Conservation (phyloP, 768 basidiomycete species). For the Neoboletus brunneissimus region DNA sequence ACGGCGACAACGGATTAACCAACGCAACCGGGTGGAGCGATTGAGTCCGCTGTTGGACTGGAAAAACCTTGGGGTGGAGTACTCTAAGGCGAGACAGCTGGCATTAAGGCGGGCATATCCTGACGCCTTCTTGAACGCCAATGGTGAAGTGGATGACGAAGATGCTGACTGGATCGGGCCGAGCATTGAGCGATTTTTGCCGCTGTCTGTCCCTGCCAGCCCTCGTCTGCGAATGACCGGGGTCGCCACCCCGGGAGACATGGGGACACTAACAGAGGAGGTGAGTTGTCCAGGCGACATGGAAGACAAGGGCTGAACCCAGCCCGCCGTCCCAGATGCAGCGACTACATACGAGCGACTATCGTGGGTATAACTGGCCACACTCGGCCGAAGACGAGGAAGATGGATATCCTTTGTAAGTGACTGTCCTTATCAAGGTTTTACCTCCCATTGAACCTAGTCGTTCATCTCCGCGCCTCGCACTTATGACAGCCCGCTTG, state of each 20-base stretch:
- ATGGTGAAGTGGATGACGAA: slow-evolving; percentile 49
- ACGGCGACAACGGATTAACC: slow-evolving; percentile 96
- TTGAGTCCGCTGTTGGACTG: slow-evolving; percentile 92
- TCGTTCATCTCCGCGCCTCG: slow-evolving; percentile 7
- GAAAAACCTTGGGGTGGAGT: slow-evolving; percentile 98
- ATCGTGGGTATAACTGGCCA: slow-evolving; percentile 60
- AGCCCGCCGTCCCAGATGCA: slow-evolving; percentile 63
- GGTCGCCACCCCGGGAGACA: slow-evolving; percentile 87
- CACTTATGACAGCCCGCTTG: slow-evolving; percentile 61
- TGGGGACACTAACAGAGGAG: slow-evolving; percentile 87
- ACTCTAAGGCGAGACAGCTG: slow-evolving; percentile 91
- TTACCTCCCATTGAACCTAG: not conserved
- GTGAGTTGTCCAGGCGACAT: slow-evolving; percentile 36
- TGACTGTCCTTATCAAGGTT: slow-evolving; percentile 24
- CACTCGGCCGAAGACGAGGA: slow-evolving; percentile 73
- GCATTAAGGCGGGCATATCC: slow-evolving; percentile 93
- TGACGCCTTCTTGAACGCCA: slow-evolving; percentile 75
- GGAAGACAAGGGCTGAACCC: not conserved
- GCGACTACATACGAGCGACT: slow-evolving; percentile 80
- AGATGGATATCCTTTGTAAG: slow-evolving; percentile 86
- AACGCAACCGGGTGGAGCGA: slow-evolving; percentile 96
- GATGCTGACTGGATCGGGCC: slow-evolving; percentile 37
- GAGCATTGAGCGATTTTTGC: slow-evolving; percentile 66
- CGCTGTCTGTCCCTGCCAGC: slow-evolving; percentile 82
- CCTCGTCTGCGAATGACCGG: slow-evolving; percentile 75